Base-by-base conservation (phyloP, 345 rosid genomes). In the Dimocarpus longan region DNA sequence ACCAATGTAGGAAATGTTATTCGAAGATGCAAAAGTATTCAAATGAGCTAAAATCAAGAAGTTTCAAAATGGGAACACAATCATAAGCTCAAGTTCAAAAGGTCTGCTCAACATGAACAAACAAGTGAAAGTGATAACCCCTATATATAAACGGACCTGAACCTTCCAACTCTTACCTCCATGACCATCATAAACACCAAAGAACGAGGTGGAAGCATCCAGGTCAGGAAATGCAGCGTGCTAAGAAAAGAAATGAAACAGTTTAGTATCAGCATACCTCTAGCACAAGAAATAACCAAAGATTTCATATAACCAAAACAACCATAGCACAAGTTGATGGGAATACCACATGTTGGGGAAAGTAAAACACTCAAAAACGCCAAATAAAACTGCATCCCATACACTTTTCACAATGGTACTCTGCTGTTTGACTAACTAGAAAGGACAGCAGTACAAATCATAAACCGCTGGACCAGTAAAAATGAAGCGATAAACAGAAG, bases 121-220 rank as follows among this genome's bases (percentile, higher is more conserved):
- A 50, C 21, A 56, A 78, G 76, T 39, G 40, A 78, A 74, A 77
- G 50, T 32, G 44, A 44, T 5, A 8, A 70, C 18, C 11, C 1
- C 40, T 13, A 44, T 9, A 65, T 22, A 44, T 19, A 56, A 43
- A 71, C 65, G n/a, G n/a, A 76, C 73, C 80, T n/a, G 54, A 74
- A 56, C 81, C 70, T 76, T 77, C 76, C n/a, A 75, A 81, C 57
- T 83, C 84, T 84, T 89, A 95, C 99, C 98, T 92, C 99, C 99
- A 84, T 96, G 99, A 71, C 98, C 99, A 90, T 94, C 98, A 86
- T 91, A 94, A 68, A 96, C 98, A 84, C 99, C 98, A 80, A 93
- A 94, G 92, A 96, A 94, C 9, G 98, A 91, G 81, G 98, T 91
- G 72, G 87, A 82, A 76, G 88, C 84, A 85, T 96, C 99, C 81